phyloP scores from a whole-genome alignment of 257 asterid species.

The Echium plantagineum region DNA sequence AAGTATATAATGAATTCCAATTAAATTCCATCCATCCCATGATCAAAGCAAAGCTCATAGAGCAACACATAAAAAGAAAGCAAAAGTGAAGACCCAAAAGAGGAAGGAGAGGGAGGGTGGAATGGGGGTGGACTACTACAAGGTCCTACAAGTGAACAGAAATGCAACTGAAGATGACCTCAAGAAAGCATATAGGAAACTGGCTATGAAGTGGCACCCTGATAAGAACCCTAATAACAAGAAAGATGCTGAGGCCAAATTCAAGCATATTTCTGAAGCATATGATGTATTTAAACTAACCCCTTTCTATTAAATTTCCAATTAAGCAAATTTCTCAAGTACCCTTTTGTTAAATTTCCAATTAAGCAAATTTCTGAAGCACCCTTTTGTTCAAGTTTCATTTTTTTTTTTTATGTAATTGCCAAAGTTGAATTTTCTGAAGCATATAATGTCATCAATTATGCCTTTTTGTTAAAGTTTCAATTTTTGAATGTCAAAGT shows the following conservation, averaged over 20 bases:
- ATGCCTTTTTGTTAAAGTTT: background rate
- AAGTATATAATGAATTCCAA: too few relatives aligned
- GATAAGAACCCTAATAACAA: constrained; percentile 62
- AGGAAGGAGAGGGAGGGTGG: background rate
- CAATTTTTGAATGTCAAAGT: background rate
- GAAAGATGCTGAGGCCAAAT: constrained; percentile 56
- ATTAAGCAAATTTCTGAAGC: constrained; percentile 15
- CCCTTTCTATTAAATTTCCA: background rate
- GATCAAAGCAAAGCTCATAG: too few relatives aligned
- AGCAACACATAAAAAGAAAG: background rate
- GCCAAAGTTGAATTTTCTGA: background rate
- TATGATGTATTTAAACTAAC: constrained; percentile 35
- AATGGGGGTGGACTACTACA: constrained; percentile 64
- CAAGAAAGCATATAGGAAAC: constrained; percentile 56
- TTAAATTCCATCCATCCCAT: too few relatives aligned
- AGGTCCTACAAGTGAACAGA: constrained; percentile 47
- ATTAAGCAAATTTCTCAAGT: constrained; percentile 16
- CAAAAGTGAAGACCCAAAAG: background rate
- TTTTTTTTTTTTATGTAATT: too few relatives aligned
- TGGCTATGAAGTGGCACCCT: constrained; percentile 75
- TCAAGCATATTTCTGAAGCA: constrained; percentile 67
- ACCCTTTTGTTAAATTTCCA: background rate
- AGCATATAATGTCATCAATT: too few relatives aligned
- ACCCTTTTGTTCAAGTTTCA: background rate
- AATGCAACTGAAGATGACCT: constrained; percentile 54